Base-by-base conservation (phyloP, 345 rosid genomes). In the Gynandropsis gynandra region DNA sequence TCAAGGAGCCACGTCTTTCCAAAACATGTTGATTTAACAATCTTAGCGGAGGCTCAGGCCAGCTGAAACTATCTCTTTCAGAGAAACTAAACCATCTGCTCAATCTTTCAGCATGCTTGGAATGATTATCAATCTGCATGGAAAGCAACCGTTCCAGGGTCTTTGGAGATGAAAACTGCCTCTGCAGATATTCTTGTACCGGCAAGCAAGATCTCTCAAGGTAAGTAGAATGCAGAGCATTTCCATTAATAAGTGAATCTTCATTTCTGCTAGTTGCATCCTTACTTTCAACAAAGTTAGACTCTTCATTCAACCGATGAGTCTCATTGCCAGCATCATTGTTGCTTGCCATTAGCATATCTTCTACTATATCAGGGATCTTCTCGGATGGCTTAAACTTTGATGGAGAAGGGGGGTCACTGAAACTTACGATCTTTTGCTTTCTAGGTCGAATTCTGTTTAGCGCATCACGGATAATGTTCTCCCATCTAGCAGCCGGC, bases 361-460 rank as follows among this genome's bases (percentile, higher is more conserved):
- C 95, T 66, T 76, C 76, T 66, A 78, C 83, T 39, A 56, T 80
- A 32, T 78, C 65, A 70, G 56, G 53, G 38, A 77, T 49, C 48
- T 80, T 85, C 44, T 77, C 74, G 9, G 60, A 63, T 59, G 74
- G 77, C 61, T 68, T 69, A 59, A 86, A 65, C 69, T 75, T 81
- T 49, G 96, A 80, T 31, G 98, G 96, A 66, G 98, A 84, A 39
- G 88, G 73, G 10, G 96, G 98, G 68, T 73, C 98, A 71, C 92
- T 90, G 20, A 78, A 74, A 71, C 82, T 74, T 61, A 80, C 69
- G 55, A 79, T 60, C 71, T 81, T 90, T 35, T 47, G 4, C 37
- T 47, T 59, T 33, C 65, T 56, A 59, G 76, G 83, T 35, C 45
- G 76, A 64, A 80, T 61, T 66, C 82, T 67, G 54, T 76, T 71